These are phyloP conservation scores for Limonium bicolor DNA, from an alignment of 148 eudicot genomes.

Conservation along the genomic window DNA sequence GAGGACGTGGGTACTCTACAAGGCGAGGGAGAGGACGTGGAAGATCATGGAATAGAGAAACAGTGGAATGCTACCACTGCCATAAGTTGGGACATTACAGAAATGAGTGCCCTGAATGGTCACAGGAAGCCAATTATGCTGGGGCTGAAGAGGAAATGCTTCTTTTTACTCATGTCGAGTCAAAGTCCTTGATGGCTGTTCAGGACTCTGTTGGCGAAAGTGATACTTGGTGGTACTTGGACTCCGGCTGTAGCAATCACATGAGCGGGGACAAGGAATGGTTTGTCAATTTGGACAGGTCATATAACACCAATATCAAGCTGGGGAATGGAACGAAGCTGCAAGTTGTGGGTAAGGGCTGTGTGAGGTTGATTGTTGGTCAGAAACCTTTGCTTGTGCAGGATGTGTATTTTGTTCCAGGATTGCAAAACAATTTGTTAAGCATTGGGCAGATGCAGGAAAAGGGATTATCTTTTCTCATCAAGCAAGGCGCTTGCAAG, in stretches of 20 bases:
- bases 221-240: constrained; percentile 12
- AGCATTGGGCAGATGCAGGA: constrained; percentile 6
- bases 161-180: too few relatives aligned
- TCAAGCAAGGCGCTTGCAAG: constrained; percentile 1
- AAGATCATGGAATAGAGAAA: too few relatives aligned
- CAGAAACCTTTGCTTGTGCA: not conserved
- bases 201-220: too few relatives aligned
- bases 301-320: constrained; percentile 1
- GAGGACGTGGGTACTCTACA: too few relatives aligned
- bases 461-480: not conserved
- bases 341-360: constrained; percentile 8
- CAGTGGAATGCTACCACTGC: too few relatives aligned
- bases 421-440: constrained; percentile 4
- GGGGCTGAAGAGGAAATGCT: too few relatives aligned
- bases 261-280: constrained; percentile 7
- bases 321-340: constrained; percentile 5
- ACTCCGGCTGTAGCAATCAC: constrained; percentile 15
- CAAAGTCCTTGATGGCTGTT: too few relatives aligned
- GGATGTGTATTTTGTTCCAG: constrained; percentile 8
- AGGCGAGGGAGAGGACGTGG: too few relatives aligned
- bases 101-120: too few relatives aligned
- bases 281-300: constrained; percentile 1
- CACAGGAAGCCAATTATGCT: too few relatives aligned
- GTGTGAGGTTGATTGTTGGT: not conserved
- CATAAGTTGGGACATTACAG: too few relatives aligned